phyloP scores from a whole-genome alignment of 768 basidiomycete species.

The Infundibulicybe gibba region DNA sequence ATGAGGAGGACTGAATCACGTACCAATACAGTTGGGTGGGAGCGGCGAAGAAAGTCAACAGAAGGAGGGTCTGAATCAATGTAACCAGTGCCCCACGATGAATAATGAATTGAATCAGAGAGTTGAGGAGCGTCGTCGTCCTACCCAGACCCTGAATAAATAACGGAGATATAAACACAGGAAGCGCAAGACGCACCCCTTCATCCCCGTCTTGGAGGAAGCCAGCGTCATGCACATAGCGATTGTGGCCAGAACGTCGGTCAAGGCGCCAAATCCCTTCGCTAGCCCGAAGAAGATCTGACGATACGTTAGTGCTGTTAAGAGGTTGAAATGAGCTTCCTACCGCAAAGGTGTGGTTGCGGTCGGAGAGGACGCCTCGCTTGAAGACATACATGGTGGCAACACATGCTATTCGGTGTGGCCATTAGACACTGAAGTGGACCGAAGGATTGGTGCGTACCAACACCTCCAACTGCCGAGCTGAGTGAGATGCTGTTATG shows the following conservation, averaged over 20 bases:
- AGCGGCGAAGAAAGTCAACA: slow-evolving; percentile 37
- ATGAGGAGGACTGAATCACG: not conserved
- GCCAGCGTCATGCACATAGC: slow-evolving; percentile 39
- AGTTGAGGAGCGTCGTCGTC: slow-evolving; percentile 35
- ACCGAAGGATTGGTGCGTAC: slow-evolving; percentile 9
- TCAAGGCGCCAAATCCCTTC: slow-evolving; percentile 39
- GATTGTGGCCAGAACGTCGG: slow-evolving; percentile 40
- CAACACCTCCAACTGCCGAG: slow-evolving; percentile 21
- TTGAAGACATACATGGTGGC: slow-evolving; percentile 29
- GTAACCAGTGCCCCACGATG: slow-evolving; percentile 42
- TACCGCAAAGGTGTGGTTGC: slow-evolving; percentile 25
- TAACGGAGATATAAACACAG: not conserved
- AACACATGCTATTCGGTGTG: slow-evolving; percentile 22
- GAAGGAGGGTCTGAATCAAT: slow-evolving; percentile 33
- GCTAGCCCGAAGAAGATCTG: slow-evolving; percentile 41
- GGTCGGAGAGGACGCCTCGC: slow-evolving; percentile 23
- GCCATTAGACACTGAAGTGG: not conserved
- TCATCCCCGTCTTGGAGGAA: slow-evolving; percentile 32
- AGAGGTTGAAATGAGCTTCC: slow-evolving; percentile 2
- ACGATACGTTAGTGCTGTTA: not conserved
- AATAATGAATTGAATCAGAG: slow-evolving; percentile 34
- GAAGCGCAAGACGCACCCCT: slow-evolving; percentile 22
- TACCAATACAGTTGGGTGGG: slow-evolving; percentile 35
- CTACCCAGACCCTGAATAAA: slow-evolving; percentile 15
- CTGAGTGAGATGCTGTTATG: not conserved